Evolutionary conservation across 345 rosid species (phyloP).

Genomic region (Tarenaya hassleriana): DNA sequence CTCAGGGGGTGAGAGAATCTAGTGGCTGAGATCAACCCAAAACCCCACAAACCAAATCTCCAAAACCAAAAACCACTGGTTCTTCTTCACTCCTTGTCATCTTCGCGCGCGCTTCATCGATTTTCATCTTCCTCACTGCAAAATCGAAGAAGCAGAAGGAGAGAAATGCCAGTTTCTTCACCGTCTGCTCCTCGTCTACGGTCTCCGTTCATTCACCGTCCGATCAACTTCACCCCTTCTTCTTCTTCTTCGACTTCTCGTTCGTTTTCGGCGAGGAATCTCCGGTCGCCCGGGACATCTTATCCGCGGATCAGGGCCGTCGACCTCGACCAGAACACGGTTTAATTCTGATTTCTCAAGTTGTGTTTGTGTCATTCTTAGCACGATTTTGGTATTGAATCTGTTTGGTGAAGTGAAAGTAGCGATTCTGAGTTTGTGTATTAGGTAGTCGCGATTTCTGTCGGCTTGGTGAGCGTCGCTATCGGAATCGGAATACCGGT

Average conservation of each 20-base stretch:
- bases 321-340: constrained; percentile 86
- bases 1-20: not conserved
- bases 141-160: not conserved
- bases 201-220: constrained; percentile 48
- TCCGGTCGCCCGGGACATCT: constrained; percentile 32
- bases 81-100: constrained; percentile 15
- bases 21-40: constrained; percentile 27
- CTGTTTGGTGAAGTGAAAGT: not conserved
- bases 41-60: constrained; percentile 26
- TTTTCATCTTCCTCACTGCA: not conserved
- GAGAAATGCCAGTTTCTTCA: constrained; percentile 39
- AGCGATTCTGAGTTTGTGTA: not conserved
- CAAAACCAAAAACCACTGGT: constrained; percentile 22
- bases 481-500: constrained; percentile 79
- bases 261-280: constrained; percentile 30
- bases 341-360: constrained; percentile 18
- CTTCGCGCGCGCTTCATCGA: constrained; percentile 31
- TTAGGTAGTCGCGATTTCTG: constrained; percentile 74
- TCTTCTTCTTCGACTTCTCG: constrained; percentile 19
- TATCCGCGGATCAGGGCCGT: constrained; percentile 58
- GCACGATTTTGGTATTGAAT: not conserved
- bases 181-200: constrained; percentile 47
- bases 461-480: constrained; percentile 77
- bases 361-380: not conserved
- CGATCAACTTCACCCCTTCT: constrained; percentile 34